A percentile compares a stretch with the other conserved stretches of the same genome.
phyloP scores from a whole-genome alignment of 768 basidiomycete genomes.

The Filobasidium wieringae region DNA sequence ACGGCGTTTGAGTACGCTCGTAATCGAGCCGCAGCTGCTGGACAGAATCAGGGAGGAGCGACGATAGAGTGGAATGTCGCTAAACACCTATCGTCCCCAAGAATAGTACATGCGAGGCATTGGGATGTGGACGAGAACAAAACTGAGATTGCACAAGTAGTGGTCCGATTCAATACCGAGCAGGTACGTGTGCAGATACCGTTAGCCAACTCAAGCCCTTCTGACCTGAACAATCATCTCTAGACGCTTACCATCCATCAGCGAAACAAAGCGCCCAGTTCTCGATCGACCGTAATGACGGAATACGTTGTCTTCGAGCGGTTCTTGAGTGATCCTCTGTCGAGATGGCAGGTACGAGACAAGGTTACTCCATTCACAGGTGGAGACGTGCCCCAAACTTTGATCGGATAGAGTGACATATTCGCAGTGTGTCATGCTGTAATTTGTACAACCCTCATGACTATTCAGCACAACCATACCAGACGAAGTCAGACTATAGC shows the following conservation, averaged over 20 bases:
- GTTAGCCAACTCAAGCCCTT: too few relatives aligned
- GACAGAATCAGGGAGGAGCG: background rate
- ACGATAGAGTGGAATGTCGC: background rate
- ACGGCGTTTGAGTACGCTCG: background rate
- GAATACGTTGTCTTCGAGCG: background rate
- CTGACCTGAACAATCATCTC: too few relatives aligned
- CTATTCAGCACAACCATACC: background rate
- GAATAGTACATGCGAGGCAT: background rate
- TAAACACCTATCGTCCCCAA: background rate
- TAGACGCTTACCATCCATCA: background rate
- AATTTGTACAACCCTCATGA: background rate
- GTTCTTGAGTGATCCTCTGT: background rate
- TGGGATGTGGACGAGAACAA: background rate
- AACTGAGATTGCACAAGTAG: background rate
- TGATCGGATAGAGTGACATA: background rate
- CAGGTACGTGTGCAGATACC: background rate
- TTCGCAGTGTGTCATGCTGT: background rate
- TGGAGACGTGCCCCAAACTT: background rate
- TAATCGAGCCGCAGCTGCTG: background rate
- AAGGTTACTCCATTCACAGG: background rate
- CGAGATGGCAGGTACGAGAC: background rate
- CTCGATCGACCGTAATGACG: background rate
- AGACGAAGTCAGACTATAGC: background rate
- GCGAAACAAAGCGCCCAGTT: background rate
- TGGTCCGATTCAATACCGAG: background rate